phyloP scores from a whole-genome alignment of 2,329 filamentous ascomycete genomes.

The Neonectria coccinea region DNA sequence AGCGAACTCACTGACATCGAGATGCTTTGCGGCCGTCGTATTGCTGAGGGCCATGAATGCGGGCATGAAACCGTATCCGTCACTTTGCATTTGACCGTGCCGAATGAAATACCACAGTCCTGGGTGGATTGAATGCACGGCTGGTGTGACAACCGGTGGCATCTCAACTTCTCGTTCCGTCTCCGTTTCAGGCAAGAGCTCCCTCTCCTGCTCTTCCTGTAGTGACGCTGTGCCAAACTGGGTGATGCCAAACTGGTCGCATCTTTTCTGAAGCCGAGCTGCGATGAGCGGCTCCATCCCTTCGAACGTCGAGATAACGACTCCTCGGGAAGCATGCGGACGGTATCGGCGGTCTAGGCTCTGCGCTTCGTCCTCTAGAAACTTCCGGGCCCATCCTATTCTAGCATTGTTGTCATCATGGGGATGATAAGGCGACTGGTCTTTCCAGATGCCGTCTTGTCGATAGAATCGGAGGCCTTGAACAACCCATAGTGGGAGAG shows the following conservation, averaged over 20 bases:
- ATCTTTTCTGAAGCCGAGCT: not conserved
- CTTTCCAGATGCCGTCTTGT: constrained; percentile 54
- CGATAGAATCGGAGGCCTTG: constrained; percentile 49
- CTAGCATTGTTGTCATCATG: not conserved
- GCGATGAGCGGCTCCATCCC: accelerated
- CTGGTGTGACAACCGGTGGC: constrained; percentile 45
- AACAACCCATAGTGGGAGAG: constrained; percentile 56
- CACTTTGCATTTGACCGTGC: constrained; percentile 6
- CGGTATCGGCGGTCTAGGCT: constrained; percentile 65
- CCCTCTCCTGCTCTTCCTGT: constrained; percentile 76
- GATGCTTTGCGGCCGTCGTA: constrained; percentile 33
- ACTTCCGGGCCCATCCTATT: constrained; percentile 50
- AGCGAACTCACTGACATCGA: constrained; percentile 29
- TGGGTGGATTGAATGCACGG: constrained; percentile 52
- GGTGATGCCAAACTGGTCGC: constrained; percentile 26
- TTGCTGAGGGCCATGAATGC: constrained; percentile 32
- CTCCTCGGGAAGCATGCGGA: constrained; percentile 40
- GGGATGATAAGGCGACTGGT: not conserved
- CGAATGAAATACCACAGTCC: constrained; percentile 57
- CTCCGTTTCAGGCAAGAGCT: constrained; percentile 73
- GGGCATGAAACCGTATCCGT: constrained; percentile 5
- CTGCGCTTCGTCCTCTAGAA: constrained; percentile 68
- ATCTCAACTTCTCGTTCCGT: constrained; percentile 66
- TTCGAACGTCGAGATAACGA: not conserved
- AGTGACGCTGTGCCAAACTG: constrained; percentile 47